These are phyloP conservation scores for Blastocystis hominis DNA, from an alignment of 352 stramenopile genomes.

Conservation along the genomic window DNA sequence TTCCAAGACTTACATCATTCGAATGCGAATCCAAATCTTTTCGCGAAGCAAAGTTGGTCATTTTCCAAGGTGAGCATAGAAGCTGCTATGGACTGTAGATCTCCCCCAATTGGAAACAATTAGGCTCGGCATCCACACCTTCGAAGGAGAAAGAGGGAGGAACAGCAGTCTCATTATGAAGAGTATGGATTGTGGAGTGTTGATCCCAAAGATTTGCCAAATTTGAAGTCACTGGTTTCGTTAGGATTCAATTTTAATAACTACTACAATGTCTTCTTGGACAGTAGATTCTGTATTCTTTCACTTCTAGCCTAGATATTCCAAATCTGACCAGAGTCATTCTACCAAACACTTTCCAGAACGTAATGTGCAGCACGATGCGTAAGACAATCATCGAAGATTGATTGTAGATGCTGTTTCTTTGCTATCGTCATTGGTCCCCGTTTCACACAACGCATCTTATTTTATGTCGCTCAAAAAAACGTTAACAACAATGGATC, in stretches of 20 bases:
- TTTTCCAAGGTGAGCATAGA: neutral
- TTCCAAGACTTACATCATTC: neutral
- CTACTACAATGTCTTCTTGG: too few species aligned
- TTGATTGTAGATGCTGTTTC: neutral
- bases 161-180: neutral
- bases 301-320: neutral
- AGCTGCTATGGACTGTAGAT: neutral
- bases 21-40: neutral
- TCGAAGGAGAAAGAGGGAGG: neutral
- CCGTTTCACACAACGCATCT: neutral
- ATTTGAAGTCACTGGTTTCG: too few species aligned
- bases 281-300: neutral
- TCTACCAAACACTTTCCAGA: neutral
- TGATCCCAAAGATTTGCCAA: too few species aligned
- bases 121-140: neutral
- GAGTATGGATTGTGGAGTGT: neutral
- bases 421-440: neutral
- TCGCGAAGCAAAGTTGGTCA: neutral
- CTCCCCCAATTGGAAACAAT: neutral
- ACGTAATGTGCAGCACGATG: neutral
- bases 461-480: neutral
- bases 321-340: neutral
- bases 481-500: neutral
- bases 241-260: too few species aligned
- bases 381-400: neutral